These are phyloP conservation scores for Acacia melanoxylon DNA, from an alignment of 306 rosid species.

Conservation along the genomic window DNA sequence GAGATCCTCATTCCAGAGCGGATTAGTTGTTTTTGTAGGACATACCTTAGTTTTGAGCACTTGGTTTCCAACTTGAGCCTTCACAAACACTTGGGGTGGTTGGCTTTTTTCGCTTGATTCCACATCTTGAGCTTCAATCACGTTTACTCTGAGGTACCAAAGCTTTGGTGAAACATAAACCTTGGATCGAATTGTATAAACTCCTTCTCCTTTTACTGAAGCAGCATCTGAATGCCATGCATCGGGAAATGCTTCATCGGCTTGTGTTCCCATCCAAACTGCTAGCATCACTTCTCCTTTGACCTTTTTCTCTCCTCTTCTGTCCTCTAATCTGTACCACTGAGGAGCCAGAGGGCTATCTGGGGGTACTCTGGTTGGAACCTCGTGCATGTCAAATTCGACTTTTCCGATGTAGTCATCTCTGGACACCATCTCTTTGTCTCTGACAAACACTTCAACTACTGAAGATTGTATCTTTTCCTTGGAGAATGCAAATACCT, in stretches of 20 bases:
- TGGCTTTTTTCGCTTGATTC: slow-evolving; percentile 52
- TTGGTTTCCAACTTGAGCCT: slow-evolving; percentile 61
- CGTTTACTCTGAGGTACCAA: slow-evolving; percentile 67
- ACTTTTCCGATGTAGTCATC: slow-evolving; percentile 61
- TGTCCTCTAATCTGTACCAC: slow-evolving; percentile 57
- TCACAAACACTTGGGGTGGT: slow-evolving; percentile 53
- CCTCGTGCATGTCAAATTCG: slow-evolving; percentile 61
- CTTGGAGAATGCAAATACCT: slow-evolving; percentile 65
- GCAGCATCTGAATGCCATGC: slow-evolving; percentile 66
- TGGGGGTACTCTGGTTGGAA: slow-evolving; percentile 70
- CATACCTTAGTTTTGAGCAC: slow-evolving; percentile 53
- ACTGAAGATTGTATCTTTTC: slow-evolving; percentile 57
- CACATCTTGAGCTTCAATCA: slow-evolving; percentile 68
- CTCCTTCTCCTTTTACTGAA: slow-evolving; percentile 52
- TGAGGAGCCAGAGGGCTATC: slow-evolving; percentile 76
- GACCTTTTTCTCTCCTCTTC: slow-evolving; percentile 40
- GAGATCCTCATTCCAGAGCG: slow-evolving; percentile 62
- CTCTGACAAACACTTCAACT: slow-evolving; percentile 53
- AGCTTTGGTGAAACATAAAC: slow-evolving; percentile 71
- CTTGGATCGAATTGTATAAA: slow-evolving; percentile 56
- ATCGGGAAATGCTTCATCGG: slow-evolving; percentile 69
- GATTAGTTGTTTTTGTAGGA: slow-evolving; percentile 45
- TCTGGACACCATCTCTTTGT: slow-evolving; percentile 50
- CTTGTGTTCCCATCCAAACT: slow-evolving; percentile 77
- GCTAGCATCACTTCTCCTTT: slow-evolving; percentile 67